Percentiles rank a stretch among this genome's conserved stretches.
These are phyloP conservation scores for Omphalotus guepiniiformis DNA, from an alignment of 768 basidiomycete genomes.

Conservation along the genomic window DNA sequence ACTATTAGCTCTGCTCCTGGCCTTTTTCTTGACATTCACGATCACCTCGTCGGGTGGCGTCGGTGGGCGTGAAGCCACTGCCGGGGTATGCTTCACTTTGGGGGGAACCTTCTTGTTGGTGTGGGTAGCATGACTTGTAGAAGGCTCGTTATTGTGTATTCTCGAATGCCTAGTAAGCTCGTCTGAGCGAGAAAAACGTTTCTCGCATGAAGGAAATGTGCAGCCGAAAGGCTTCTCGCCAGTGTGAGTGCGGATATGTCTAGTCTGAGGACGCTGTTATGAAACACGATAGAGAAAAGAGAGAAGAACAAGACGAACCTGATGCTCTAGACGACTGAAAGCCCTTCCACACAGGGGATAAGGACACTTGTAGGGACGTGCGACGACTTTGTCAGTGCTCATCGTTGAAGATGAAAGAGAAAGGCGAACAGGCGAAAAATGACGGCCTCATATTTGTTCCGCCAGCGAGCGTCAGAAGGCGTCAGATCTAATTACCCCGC, in stretches of 20 bases:
- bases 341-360: constrained; percentile 89
- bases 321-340: constrained; percentile 94
- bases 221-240: constrained; percentile 97
- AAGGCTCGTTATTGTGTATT: constrained; percentile 74
- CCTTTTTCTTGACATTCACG: constrained; percentile 60
- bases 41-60: constrained; percentile 7
- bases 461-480: no score
- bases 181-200: constrained; percentile 97
- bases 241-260: constrained; percentile 97
- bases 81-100: constrained; percentile 8
- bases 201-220: constrained; percentile 92
- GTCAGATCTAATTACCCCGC: no score
- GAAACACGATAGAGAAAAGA: constrained; percentile 8
- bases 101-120: constrained; percentile 5
- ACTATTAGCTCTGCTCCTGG: constrained; percentile 71
- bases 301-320: constrained; percentile 43
- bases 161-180: constrained; percentile 95
- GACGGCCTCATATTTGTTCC: no score
- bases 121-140: constrained; percentile 18
- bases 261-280: constrained; percentile 54
- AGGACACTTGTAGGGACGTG: constrained; percentile 95
- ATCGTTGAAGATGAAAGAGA: no score
- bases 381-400: constrained; percentile 4
- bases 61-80: constrained; percentile 6
- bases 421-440: no score